These are phyloP conservation scores for Purpureocillium takamizusanense DNA, from an alignment of 2,329 filamentous ascomycete genomes.

Conservation along the genomic window DNA sequence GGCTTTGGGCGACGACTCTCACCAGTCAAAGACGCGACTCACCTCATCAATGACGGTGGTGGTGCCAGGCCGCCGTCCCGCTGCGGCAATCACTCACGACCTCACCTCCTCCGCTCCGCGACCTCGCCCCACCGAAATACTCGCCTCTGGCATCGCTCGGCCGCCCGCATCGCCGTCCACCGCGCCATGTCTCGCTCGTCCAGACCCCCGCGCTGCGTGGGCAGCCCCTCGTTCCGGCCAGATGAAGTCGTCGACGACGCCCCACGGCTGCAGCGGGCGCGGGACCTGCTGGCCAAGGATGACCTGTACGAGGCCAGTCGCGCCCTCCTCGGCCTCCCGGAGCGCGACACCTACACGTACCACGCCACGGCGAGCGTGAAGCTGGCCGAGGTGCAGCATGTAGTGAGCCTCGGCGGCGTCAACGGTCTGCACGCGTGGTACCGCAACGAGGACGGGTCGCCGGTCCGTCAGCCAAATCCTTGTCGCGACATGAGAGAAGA, in stretches of 20 bases:
- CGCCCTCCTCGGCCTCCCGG: slow-evolving; percentile 33
- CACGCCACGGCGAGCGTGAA: slow-evolving; percentile 41
- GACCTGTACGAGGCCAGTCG: slow-evolving; percentile 36
- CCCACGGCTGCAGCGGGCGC: slow-evolving; percentile 25
- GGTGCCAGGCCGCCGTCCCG: too few relatives aligned
- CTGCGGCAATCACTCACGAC: too few relatives aligned
- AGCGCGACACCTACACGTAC: slow-evolving; percentile 38
- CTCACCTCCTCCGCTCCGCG: too few relatives aligned
- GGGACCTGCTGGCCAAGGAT: slow-evolving; percentile 23
- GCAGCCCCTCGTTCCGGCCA: slow-evolving; percentile 34
- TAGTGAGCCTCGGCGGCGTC: slow-evolving; percentile 30
- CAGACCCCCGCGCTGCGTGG: slow-evolving; percentile 31
- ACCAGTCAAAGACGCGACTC: too few relatives aligned
- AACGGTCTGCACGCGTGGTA: slow-evolving; percentile 44
- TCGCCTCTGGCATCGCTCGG: too few relatives aligned
- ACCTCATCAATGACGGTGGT: too few relatives aligned
- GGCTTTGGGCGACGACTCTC: too few relatives aligned
- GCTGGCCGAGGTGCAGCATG: slow-evolving; percentile 38
- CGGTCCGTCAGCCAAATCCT: slow-evolving; percentile 22
- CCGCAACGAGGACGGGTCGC: slow-evolving; percentile 22
- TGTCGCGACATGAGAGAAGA: too few relatives aligned
- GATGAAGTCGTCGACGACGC: slow-evolving; percentile 28
- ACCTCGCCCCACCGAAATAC: too few relatives aligned
- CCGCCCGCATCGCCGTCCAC: too few relatives aligned
- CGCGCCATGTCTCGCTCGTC: slow-evolving; percentile 16